A percentile compares a stretch with the other conserved stretches of the same genome.
Conservation (phyloP, 768 basidiomycete species). For the Cystofilobasidium macerans region DNA sequence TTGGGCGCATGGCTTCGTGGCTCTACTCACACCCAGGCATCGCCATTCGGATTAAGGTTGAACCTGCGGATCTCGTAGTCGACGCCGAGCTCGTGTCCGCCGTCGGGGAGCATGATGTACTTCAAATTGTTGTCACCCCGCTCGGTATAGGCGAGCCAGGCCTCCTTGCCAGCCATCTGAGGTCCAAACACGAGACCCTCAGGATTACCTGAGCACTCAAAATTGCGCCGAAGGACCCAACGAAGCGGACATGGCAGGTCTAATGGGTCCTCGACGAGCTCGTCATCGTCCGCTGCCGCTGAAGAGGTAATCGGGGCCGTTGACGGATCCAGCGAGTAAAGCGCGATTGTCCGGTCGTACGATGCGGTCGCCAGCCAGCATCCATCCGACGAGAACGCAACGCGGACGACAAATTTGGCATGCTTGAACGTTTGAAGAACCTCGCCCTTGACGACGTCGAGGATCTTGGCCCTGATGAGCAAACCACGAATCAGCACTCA, state of each 20-base stretch:
- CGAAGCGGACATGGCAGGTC: conserved; percentile 14
- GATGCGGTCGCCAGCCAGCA: conserved; percentile 28
- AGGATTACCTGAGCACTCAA: conserved; percentile 29
- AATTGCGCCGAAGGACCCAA: conserved; percentile 20
- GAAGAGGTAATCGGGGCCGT: neutral
- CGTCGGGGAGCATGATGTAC: conserved; percentile 28
- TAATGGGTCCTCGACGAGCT: conserved; percentile 28
- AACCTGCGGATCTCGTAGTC: conserved; percentile 27
- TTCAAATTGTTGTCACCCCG: conserved; percentile 33
- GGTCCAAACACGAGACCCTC: conserved; percentile 31
- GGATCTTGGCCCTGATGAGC: conserved; percentile 17
- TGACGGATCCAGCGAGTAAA: conserved; percentile 27
- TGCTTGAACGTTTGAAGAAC: conserved; percentile 27
- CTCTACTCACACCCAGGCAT: conserved; percentile 30
- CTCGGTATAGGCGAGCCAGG: conserved; percentile 21
- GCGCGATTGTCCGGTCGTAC: conserved; percentile 31
- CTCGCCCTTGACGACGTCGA: conserved; percentile 30
- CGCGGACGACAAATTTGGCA: conserved; percentile 30
- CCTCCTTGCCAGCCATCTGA: neutral
- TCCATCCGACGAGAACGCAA: conserved; percentile 28
- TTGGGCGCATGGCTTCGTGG: neutral
- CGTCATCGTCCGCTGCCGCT: neutral
- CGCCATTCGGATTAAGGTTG: conserved; percentile 32
- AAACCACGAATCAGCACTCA: neutral
- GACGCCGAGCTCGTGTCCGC: neutral